Conservation (phyloP, 805 yeast species). For the Metschnikowia lochheadii region DNA sequence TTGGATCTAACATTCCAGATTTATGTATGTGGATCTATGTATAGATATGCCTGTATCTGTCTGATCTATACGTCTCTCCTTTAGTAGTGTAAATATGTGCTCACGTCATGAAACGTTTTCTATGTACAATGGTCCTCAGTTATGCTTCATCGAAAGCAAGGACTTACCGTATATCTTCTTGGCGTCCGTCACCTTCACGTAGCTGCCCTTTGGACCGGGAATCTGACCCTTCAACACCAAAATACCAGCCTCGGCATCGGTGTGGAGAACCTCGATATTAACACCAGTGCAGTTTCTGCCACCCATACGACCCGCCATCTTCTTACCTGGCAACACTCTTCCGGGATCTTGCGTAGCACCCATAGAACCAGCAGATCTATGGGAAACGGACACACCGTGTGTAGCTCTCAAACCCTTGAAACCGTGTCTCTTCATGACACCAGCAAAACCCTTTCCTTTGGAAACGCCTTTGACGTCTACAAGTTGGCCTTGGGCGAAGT, state of each 20-base stretch:
- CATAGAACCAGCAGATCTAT: slow-evolving; percentile 95
- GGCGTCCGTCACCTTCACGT: slow-evolving; percentile 76
- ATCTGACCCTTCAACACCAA: slow-evolving; percentile 84
- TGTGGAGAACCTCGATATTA: slow-evolving; percentile 72
- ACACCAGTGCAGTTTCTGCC: slow-evolving; percentile 66
- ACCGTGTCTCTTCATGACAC: slow-evolving; percentile 95
- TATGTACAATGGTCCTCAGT: neutral
- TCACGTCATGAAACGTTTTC: neutral
- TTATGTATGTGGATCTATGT: no score
- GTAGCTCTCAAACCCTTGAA: slow-evolving; percentile 87
- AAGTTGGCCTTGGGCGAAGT: slow-evolving; percentile 75
- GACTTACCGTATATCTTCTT: slow-evolving; percentile 48
- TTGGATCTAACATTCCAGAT: no score
- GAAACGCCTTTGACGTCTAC: slow-evolving; percentile 77
- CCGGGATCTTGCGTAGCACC: slow-evolving; percentile 97
- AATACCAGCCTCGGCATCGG: slow-evolving; percentile 77
- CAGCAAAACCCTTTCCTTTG: slow-evolving; percentile 96
- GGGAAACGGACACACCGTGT: slow-evolving; percentile 92
- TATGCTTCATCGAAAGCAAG: slow-evolving; percentile 16
- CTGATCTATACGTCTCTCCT: no score
- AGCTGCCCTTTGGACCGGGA: slow-evolving; percentile 80
- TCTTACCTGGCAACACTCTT: slow-evolving; percentile 92
- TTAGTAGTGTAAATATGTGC: no score
- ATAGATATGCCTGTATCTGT: no score
- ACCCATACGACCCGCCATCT: slow-evolving; percentile 99